Base-by-base conservation (phyloP, 345 rosid genomes). In the Eucalyptus pumila region DNA sequence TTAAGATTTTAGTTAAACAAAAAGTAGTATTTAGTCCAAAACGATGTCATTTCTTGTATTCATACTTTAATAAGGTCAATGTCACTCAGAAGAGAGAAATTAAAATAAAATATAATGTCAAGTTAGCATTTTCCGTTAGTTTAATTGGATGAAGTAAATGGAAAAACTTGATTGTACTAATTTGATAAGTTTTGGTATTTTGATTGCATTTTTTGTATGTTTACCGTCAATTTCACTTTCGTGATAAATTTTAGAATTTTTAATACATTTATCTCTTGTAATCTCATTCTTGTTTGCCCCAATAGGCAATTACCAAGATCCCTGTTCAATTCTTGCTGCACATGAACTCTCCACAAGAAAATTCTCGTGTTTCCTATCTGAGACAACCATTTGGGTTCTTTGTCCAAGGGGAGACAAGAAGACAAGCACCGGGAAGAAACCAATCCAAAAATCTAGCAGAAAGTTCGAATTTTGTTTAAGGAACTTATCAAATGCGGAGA, bases 81-180 rank as follows among this genome's bases (percentile, higher is more conserved):
- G 0, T 12, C 62, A 23, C 27, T 56, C 23, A 56, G 12, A 1
- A 56, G 62, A 2, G 62, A 56, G 27, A 56, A 23, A 56, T 9
- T 54, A 54, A 52, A 19, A 7, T 21, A 0, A 21, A 8, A 54
- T 8, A 19, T 21, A 3, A 8, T 3, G 11, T 54, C 6, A 9
- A 21, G 27, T 21, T 10, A 21, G 1, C 62, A 56, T 56, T 56
- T 23, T 56, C 1, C 0, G 1, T 23, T 56, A 23, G 0, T 56
- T 56, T 23, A 9, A 56, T 4, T 56, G 3, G 13, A 9, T 7
- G 4, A 0, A 56, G 62, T 56, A 3, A 23, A 23, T 0, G 3
- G 6, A 56, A 56, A 56, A 1, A 56, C 1, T 10, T 1, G 1
- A 56, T 56, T 56, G 30, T 4, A 56, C 6, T 1, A 23, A 56